phyloP scores from a whole-genome alignment of 73 alveolate species.

The Tetrahymena thermophila region DNA sequence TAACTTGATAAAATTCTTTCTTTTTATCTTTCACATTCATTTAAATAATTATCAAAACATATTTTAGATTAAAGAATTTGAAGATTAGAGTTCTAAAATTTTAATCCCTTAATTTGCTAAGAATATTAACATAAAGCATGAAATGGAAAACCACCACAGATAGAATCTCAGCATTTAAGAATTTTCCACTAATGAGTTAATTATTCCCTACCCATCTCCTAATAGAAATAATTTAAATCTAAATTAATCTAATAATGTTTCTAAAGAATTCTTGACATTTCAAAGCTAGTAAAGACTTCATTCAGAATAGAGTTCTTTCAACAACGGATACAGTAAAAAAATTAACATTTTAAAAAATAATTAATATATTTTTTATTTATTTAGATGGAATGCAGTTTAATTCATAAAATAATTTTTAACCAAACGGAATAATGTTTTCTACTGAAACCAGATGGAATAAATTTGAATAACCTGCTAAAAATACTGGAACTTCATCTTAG shows the following conservation, averaged over 20 bases:
- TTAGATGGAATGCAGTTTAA: not conserved
- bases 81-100: not conserved
- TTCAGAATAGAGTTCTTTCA: not conserved
- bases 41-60: too few relatives aligned
- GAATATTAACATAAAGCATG: not conserved
- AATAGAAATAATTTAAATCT: not conserved
- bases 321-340: not conserved
- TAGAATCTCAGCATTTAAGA: not conserved
- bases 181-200: not conserved
- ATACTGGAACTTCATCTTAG: not conserved
- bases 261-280: not conserved
- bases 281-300: not conserved
- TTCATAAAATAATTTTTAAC: not conserved
- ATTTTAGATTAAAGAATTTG: not conserved
- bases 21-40: not conserved
- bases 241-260: not conserved
- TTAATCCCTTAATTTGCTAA: not conserved
- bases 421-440: not conserved
- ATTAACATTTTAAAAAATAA: not conserved
- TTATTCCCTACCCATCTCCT: not conserved
- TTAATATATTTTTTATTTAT: not conserved
- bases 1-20: not conserved
- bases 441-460: not conserved
- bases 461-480: not conserved
- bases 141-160: not conserved